Percentiles rank a stretch among this genome's conserved stretches.
These are phyloP conservation scores for Fraxinus ornus DNA, from an alignment of 305 asterid species.

Conservation along the genomic window DNA sequence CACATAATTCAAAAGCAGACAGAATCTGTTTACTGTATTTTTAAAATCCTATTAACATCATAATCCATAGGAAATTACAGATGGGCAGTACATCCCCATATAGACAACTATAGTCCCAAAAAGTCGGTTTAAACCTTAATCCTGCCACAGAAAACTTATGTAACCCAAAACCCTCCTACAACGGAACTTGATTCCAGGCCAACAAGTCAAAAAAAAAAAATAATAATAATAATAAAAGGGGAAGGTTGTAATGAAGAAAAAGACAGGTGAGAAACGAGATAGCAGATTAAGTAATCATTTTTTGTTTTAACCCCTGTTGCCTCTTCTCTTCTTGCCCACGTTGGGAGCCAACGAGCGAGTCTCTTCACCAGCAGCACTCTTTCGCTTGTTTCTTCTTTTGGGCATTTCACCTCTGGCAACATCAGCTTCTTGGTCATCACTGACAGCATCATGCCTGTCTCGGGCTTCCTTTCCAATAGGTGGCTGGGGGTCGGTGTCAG, in stretches of 20 bases:
- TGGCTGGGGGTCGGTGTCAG: constrained; percentile 13
- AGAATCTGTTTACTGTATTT: background rate
- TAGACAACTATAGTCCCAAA: constrained; percentile 12
- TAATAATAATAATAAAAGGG: background rate
- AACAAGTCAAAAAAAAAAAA: background rate
- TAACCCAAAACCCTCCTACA: background rate
- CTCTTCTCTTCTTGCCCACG: constrained; percentile 18
- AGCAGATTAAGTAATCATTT: background rate
- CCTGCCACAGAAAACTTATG: background rate
- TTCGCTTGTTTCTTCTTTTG: constrained; percentile 21
- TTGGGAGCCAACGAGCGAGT: constrained; percentile 3
- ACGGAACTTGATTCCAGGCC: background rate
- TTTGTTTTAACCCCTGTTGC: background rate
- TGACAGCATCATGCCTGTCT: constrained; percentile 12
- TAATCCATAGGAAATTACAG: background rate
- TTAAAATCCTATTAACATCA: background rate
- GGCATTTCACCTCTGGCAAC: constrained; percentile 18
- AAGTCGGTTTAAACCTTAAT: background rate
- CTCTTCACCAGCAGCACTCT: constrained; percentile 17
- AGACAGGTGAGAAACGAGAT: background rate
- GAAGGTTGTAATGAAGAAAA: constrained; percentile 11
- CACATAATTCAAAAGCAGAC: background rate
- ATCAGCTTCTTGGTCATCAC: constrained; percentile 6
- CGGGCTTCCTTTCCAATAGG: constrained; percentile 15
- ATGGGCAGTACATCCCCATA: constrained; percentile 8